Conservation (phyloP, 2,329 filamentous ascomycete genomes). For the Botrytis sinoallii region DNA sequence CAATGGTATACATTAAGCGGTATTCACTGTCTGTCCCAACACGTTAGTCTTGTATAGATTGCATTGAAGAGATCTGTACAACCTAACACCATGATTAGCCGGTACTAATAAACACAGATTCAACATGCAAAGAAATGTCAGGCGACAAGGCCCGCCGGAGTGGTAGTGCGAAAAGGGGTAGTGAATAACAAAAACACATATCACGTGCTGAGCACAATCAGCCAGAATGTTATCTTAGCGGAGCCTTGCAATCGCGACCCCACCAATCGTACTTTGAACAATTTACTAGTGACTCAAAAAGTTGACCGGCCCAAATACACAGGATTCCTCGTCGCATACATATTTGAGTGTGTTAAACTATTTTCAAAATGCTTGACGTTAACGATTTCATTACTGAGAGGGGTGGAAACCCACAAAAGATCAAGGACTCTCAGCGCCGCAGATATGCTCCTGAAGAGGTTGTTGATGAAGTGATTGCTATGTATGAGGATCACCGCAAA, state of each 20-base stretch:
- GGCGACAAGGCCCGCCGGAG: neutral
- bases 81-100: neutral
- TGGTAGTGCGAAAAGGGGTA: conserved; percentile 10
- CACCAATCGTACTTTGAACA: conserved; percentile 18
- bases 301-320: neutral
- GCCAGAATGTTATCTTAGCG: conserved; percentile 21
- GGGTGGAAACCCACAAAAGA: conserved; percentile 86
- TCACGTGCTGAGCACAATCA: conserved; percentile 6
- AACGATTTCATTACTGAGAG: conserved; percentile 79
- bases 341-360: conserved; percentile 9
- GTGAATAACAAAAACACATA: neutral
- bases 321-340: conserved; percentile 3
- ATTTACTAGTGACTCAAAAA: conserved; percentile 21
- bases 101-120: neutral
- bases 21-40: neutral
- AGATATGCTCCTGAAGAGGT: conserved; percentile 76
- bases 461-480: conserved; percentile 84
- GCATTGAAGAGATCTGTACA: neutral
- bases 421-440: conserved; percentile 85
- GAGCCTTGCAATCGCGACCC: conserved; percentile 17
- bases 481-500: conserved; percentile 82
- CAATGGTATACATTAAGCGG: neutral
- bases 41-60: neutral
- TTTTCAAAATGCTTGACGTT: conserved; percentile 65
- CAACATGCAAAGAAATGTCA: neutral